A percentile compares a stretch with the other conserved stretches of the same genome.
Conservation (phyloP, 2,329 filamentous ascomycete genomes). For the Arachnomyces sp. region DNA sequence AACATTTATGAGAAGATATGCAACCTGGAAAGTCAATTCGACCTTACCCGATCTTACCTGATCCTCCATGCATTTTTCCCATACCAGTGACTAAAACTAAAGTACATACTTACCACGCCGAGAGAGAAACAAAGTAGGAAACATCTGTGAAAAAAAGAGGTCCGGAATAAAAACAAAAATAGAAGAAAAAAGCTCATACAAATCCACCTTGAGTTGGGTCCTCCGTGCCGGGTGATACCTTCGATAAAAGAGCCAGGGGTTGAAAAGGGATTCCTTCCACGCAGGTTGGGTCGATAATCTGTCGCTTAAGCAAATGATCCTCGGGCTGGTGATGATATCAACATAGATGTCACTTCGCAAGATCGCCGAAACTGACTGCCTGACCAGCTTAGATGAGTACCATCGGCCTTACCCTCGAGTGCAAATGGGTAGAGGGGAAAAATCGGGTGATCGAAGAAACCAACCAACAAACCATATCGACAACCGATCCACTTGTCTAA, state of each 20-base stretch:
- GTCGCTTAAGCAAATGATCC: too few relatives aligned
- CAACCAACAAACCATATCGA: conserved; percentile 34
- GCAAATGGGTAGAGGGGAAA: conserved; percentile 17
- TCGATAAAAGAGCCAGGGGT: too few relatives aligned
- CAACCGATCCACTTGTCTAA: conserved; percentile 26
- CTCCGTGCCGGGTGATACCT: neutral
- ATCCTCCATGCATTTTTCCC: conserved; percentile 14
- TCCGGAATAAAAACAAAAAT: conserved; percentile 19
- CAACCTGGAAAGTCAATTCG: neutral
- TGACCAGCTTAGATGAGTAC: neutral
- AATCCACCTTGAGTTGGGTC: conserved; percentile 3
- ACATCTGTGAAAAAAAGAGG: conserved; percentile 24
- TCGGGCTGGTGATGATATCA: too few relatives aligned
- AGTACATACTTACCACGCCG: conserved; percentile 38
- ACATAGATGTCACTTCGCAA: too few relatives aligned
- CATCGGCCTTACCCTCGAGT: conserved; percentile 28
- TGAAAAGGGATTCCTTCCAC: too few relatives aligned
- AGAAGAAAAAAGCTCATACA: conserved; percentile 11
- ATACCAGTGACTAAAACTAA: conserved; percentile 24
- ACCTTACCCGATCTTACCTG: conserved; percentile 40
- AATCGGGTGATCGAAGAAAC: conserved; percentile 30
- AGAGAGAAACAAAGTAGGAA: conserved; percentile 22
- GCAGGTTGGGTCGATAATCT: too few relatives aligned
- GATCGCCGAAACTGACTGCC: too few relatives aligned
- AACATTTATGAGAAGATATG: neutral